Conservation (phyloP, 768 basidiomycete genomes). For the Dacryopinax primogenitus region DNA sequence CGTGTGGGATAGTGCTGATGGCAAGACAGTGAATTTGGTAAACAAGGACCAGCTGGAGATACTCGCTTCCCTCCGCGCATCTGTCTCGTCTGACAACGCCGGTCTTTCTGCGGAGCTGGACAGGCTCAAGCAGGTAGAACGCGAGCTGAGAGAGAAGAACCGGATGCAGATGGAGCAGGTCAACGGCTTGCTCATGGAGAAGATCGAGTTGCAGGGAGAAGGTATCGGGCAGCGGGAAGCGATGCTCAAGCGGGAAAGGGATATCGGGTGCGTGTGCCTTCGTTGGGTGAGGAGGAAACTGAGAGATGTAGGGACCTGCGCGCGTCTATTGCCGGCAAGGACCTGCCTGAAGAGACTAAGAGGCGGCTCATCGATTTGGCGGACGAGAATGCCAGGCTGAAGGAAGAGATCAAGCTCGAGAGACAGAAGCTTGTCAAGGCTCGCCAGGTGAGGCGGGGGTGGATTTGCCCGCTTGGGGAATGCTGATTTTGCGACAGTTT, state of each 20-base stretch:
- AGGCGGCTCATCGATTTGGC: constrained; percentile 58
- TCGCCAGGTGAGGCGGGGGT: constrained; percentile 39
- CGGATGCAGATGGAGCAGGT: constrained; percentile 84
- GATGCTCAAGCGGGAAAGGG: constrained; percentile 74
- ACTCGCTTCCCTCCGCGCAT: constrained; percentile 69
- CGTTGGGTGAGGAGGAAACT: neutral
- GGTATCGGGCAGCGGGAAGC: constrained; percentile 81
- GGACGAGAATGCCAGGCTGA: constrained; percentile 58
- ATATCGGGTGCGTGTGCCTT: constrained; percentile 49
- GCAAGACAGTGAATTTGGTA: constrained; percentile 60
- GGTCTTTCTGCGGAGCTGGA: constrained; percentile 57
- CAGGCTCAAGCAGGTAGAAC: constrained; percentile 51
- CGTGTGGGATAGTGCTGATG: constrained; percentile 10
- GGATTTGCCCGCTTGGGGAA: neutral
- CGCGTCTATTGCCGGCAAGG: constrained; percentile 61
- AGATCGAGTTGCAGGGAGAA: constrained; percentile 78
- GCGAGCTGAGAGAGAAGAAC: constrained; percentile 66
- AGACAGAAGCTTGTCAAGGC: constrained; percentile 73
- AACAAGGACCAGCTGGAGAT: constrained; percentile 91
- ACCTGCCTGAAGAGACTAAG: constrained; percentile 72
- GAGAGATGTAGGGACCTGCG: constrained; percentile 51
- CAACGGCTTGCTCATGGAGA: constrained; percentile 73
- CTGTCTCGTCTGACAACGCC: constrained; percentile 76
- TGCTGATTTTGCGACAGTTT: constrained; percentile 40
- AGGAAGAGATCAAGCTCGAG: constrained; percentile 54